Conservation (phyloP, 495 filamentous ascomycete species). For the Cladorrhinum samala region DNA sequence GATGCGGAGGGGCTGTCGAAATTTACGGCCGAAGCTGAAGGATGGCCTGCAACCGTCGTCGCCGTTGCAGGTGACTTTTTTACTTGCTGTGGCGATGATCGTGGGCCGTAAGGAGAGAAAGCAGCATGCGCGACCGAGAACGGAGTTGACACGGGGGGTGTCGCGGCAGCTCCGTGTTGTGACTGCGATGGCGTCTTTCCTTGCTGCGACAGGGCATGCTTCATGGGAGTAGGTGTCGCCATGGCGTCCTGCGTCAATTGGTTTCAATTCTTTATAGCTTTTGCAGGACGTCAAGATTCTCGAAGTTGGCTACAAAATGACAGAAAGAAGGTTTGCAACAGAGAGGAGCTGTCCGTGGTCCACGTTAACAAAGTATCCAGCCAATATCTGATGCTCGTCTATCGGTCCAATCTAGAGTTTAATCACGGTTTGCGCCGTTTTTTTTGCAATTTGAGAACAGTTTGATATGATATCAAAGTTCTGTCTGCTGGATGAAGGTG, state of each 20-base stretch:
- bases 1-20: constrained; percentile 51
- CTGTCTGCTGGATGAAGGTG: too few species aligned
- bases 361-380: too few species aligned
- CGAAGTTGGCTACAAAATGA: too few species aligned
- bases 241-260: constrained; percentile 19
- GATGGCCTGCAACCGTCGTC: constrained; percentile 32
- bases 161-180: constrained; percentile 41
- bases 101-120: constrained; percentile 45
- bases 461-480: too few species aligned
- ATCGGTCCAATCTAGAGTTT: too few species aligned
- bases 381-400: too few species aligned
- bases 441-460: too few species aligned
- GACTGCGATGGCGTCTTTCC: constrained; percentile 41
- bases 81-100: constrained; percentile 49
- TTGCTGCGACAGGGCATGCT: constrained; percentile 43
- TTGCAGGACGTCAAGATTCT: background rate
- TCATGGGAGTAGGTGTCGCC: constrained; percentile 47
- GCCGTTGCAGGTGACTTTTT: constrained; percentile 48
- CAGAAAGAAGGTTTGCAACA: too few species aligned
- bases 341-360: too few species aligned
- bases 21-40: constrained; percentile 32
- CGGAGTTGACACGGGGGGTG: constrained; percentile 50
- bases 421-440: too few species aligned
- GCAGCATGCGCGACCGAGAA: constrained; percentile 45
- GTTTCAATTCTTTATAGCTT: background rate